Evolutionary conservation across 2,329 filamentous ascomycete species (phyloP).

Genomic region (Geosmithia flava): DNA sequence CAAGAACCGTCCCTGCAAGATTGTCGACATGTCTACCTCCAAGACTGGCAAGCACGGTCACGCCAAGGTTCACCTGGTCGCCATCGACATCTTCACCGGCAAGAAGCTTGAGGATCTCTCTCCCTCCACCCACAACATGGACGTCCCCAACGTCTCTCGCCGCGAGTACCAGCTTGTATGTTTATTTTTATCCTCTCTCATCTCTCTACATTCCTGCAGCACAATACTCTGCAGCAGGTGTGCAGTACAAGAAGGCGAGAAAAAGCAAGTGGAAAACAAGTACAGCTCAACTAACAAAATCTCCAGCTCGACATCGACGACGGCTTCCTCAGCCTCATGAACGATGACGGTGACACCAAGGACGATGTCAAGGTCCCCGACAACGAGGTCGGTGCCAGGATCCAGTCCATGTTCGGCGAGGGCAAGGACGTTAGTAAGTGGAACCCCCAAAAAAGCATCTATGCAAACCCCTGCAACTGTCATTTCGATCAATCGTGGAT

Average conservation of each 20-base stretch:
- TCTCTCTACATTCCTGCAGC: constrained; percentile 5
- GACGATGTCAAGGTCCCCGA: constrained; percentile 93
- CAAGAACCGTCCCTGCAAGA: constrained; percentile 99
- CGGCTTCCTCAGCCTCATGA: constrained; percentile 89
- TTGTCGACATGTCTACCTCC: constrained; percentile 99
- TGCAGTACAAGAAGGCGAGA: too few relatives aligned
- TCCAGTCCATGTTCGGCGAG: constrained; percentile 71
- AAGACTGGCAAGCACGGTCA: constrained; percentile 99
- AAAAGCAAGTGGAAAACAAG: too few relatives aligned
- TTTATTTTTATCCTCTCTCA: constrained; percentile 12
- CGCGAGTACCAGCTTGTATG: constrained; percentile 91
- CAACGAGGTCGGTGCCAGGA: constrained; percentile 70
- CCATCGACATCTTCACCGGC: constrained; percentile 97
- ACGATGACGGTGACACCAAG: constrained; percentile 74
- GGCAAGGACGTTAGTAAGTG: constrained; percentile 87
- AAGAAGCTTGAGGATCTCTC: constrained; percentile 99
- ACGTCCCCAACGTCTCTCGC: constrained; percentile 87
- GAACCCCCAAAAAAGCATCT: background rate
- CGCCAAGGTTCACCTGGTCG: constrained; percentile 98
- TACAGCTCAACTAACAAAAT: too few relatives aligned
- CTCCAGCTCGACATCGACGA: constrained; percentile 88
- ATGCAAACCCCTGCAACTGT: background rate
- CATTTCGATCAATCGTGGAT: too few relatives aligned
- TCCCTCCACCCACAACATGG: constrained; percentile 96
- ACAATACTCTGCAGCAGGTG: too few relatives aligned